A percentile compares a stretch with the other conserved stretches of the same genome.
These are phyloP conservation scores for Simmondsia chinensis DNA, from an alignment of 148 eudicot genomes.

Conservation along the genomic window DNA sequence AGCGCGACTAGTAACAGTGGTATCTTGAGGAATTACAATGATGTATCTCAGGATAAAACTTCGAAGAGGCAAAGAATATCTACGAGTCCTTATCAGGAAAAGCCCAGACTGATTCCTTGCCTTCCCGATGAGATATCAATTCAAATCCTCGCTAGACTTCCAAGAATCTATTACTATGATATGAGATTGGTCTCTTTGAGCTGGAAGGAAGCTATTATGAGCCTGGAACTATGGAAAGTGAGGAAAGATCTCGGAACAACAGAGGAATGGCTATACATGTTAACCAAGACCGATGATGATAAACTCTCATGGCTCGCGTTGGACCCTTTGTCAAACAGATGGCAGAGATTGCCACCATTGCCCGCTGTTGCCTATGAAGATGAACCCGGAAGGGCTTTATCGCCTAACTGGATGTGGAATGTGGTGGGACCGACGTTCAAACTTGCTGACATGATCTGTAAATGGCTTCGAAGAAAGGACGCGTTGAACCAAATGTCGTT, in stretches of 20 bases:
- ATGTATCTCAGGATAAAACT: slow-evolving; percentile 25
- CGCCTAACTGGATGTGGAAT: slow-evolving; percentile 49
- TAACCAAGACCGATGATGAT: slow-evolving; percentile 46
- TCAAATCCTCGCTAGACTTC: slow-evolving; percentile 83
- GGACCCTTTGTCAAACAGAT: slow-evolving; percentile 62
- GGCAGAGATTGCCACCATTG: slow-evolving; percentile 82
- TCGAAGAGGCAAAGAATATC: slow-evolving; percentile 62
- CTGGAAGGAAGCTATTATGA: slow-evolving; percentile 66
- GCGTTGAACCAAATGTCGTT: slow-evolving; percentile 43
- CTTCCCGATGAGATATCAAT: slow-evolving; percentile 96
- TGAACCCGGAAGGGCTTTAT: slow-evolving; percentile 34
- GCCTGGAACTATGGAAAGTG: slow-evolving; percentile 54
- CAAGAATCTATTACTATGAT: slow-evolving; percentile 47
- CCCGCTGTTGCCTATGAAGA: slow-evolving; percentile 40
- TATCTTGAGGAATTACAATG: slow-evolving; percentile 19
- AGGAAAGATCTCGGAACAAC: slow-evolving; percentile 70
- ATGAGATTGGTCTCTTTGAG: slow-evolving; percentile 61
- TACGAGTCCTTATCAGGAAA: slow-evolving; percentile 44
- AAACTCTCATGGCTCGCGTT: slow-evolving; percentile 64
- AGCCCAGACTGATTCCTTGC: slow-evolving; percentile 60
- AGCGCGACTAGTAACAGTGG: too few species aligned
- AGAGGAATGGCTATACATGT: slow-evolving; percentile 79
- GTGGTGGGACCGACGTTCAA: slow-evolving; percentile 49
- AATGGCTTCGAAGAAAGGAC: slow-evolving; percentile 68
- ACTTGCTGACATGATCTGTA: slow-evolving; percentile 57